Evolutionary conservation across 1,284 basidiomycete genomes (phyloP).

Genomic region (Melampsora larici-populina): DNA sequence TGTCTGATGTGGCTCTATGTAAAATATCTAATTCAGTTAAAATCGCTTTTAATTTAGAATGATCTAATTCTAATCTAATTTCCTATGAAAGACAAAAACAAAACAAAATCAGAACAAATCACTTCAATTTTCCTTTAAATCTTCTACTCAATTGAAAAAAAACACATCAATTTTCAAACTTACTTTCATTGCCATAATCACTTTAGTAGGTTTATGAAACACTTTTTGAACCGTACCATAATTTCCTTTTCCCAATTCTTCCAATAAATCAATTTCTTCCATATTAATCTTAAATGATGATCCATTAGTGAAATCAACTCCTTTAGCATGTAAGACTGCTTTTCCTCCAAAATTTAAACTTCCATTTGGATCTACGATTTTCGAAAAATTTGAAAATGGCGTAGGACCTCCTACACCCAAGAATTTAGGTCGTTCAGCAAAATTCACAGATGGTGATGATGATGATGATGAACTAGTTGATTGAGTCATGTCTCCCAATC

Average conservation of each 20-base stretch:
- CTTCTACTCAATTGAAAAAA: too few species aligned
- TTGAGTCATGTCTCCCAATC: constrained; percentile 9
- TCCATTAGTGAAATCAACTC: constrained; percentile 92
- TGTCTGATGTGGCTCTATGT: constrained; percentile 81
- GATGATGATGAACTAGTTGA: too few species aligned
- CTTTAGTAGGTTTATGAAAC: constrained; percentile 86
- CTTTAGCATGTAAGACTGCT: constrained; percentile 83
- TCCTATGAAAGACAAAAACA: constrained; percentile 62
- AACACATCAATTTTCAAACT: too few species aligned
- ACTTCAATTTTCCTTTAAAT: background rate
- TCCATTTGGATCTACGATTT: constrained; percentile 72
- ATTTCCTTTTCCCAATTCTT: constrained; percentile 84
- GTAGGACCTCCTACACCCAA: constrained; percentile 19
- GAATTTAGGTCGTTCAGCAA: constrained; percentile 22
- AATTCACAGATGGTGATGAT: background rate
- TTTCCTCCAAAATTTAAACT: constrained; percentile 89
- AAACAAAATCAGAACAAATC: constrained; percentile 1
- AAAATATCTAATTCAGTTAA: constrained; percentile 98
- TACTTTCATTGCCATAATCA: constrained; percentile 98
- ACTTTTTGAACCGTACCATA: constrained; percentile 97
- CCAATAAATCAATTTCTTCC: constrained; percentile 83
- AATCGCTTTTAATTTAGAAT: constrained; percentile 89
- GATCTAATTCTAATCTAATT: constrained; percentile 94
- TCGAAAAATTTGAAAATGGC: constrained; percentile 32
- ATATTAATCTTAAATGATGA: constrained; percentile 93